Percentiles rank a stretch among this genome's conserved stretches.
These are phyloP conservation scores for Gyrodon lividus DNA, from an alignment of 768 basidiomycete genomes.

Conservation along the genomic window DNA sequence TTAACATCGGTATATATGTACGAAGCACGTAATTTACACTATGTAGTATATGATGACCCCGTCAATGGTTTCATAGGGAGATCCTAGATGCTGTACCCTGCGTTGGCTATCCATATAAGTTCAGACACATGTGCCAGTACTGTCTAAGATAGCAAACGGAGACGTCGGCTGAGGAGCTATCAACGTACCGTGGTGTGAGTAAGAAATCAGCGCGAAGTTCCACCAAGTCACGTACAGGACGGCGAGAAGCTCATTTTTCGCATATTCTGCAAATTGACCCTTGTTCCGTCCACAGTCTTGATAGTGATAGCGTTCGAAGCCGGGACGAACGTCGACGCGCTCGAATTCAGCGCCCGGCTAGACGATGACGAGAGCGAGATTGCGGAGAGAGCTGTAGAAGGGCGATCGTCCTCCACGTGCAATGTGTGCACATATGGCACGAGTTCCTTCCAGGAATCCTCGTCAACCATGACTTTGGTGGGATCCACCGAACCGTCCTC, in stretches of 20 bases:
- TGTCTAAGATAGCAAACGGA: slow-evolving; percentile 27
- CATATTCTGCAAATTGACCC: slow-evolving; percentile 10
- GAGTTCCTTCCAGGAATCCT: slow-evolving; percentile 34
- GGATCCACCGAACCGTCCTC: slow-evolving; percentile 31
- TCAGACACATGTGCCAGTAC: slow-evolving; percentile 16
- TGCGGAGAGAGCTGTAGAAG: slow-evolving; percentile 10
- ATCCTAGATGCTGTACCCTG: not conserved
- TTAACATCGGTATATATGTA: not conserved
- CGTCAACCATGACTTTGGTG: slow-evolving; percentile 23
- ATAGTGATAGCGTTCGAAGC: slow-evolving; percentile 18
- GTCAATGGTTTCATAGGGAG: not conserved
- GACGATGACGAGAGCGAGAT: not conserved
- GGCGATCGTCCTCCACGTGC: slow-evolving; percentile 31
- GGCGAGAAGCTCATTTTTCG: slow-evolving; percentile 25
- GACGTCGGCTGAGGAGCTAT: slow-evolving; percentile 26
- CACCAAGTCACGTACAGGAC: slow-evolving; percentile 17
- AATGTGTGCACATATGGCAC: slow-evolving; percentile 30
- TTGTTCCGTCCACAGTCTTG: slow-evolving; percentile 21
- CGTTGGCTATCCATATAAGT: not conserved
- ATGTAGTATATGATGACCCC: not conserved
- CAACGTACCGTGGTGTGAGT: slow-evolving; percentile 2
- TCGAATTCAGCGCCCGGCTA: slow-evolving; percentile 18
- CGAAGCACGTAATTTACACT: not conserved
- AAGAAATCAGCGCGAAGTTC: not conserved
- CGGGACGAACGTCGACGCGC: slow-evolving; percentile 27